A percentile compares a stretch with the other conserved stretches of the same genome.
Evolutionary conservation across 768 basidiomycete species (phyloP).

Genomic region (Ramaria sp.): DNA sequence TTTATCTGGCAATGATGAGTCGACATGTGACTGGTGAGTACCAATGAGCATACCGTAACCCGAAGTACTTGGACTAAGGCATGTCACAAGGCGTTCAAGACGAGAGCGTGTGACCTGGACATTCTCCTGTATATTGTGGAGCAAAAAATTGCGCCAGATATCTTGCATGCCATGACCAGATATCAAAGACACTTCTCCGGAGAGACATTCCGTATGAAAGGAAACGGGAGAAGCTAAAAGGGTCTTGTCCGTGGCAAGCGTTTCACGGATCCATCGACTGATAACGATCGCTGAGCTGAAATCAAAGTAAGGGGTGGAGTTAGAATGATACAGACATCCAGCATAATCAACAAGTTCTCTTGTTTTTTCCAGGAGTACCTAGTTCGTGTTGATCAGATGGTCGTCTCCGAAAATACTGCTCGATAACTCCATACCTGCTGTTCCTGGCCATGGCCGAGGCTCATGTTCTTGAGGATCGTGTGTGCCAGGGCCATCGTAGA

Average conservation of each 20-base stretch:
- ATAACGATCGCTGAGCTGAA: constrained; percentile 58
- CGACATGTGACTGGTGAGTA: background rate
- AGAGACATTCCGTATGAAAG: constrained; percentile 28
- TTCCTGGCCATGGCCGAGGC: too few species aligned
- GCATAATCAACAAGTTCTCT: constrained; percentile 25
- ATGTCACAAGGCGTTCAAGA: background rate
- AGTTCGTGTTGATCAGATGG: background rate
- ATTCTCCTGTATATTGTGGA: constrained; percentile 6
- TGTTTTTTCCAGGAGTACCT: background rate
- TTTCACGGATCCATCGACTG: constrained; percentile 39
- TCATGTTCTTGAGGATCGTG: background rate
- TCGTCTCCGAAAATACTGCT: background rate
- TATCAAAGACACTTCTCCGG: constrained; percentile 41
- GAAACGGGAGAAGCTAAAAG: constrained; percentile 28
- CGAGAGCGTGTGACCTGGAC: constrained; percentile 3
- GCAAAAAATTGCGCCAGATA: constrained; percentile 52
- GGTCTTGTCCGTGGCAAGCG: constrained; percentile 20
- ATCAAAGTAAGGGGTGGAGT: constrained; percentile 36
- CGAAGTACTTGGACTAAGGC: background rate
- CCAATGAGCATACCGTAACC: background rate
- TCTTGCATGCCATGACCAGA: constrained; percentile 64
- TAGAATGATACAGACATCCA: constrained; percentile 33
- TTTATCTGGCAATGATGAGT: background rate
- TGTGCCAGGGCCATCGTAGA: background rate
- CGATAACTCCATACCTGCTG: background rate